Evolutionary conservation across 352 stramenopile genomes (phyloP).

Genomic region (Pythium dissimile): DNA sequence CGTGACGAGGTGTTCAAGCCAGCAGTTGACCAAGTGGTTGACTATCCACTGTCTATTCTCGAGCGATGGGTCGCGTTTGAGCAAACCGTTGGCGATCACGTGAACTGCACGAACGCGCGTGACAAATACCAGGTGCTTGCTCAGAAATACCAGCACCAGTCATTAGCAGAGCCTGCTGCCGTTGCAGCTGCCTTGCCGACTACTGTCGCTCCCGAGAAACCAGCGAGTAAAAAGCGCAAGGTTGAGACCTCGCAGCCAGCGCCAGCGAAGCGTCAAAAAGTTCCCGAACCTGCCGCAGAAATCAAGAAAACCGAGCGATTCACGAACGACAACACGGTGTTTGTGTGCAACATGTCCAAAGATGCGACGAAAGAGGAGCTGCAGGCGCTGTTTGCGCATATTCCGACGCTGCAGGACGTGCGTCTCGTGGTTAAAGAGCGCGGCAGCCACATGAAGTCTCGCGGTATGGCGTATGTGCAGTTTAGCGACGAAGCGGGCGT

Average conservation of each 20-base stretch:
- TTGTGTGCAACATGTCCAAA: constrained; percentile 66
- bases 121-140: constrained; percentile 5
- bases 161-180: neutral
- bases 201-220: neutral
- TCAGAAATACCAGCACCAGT: constrained; percentile 1
- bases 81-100: constrained; percentile 8
- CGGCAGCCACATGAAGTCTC: constrained; percentile 52
- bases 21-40: constrained; percentile 14
- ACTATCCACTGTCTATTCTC: constrained; percentile 20
- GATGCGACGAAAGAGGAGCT: constrained; percentile 50
- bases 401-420: constrained; percentile 49
- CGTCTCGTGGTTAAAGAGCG: constrained; percentile 64
- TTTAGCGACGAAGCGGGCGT: constrained; percentile 48
- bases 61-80: constrained; percentile 28
- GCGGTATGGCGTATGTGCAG: constrained; percentile 76
- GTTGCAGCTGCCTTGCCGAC: neutral
- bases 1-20: constrained; percentile 35
- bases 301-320: constrained; percentile 19
- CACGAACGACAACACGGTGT: constrained; percentile 65
- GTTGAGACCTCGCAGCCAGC: neutral
- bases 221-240: constrained; percentile 17
- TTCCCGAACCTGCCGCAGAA: neutral
- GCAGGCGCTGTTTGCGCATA: constrained; percentile 41
- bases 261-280: constrained; percentile 4
- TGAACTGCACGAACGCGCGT: neutral